Base-by-base conservation (phyloP, 2,329 filamentous ascomycete genomes). In the Metarhizium anisopliae region DNA sequence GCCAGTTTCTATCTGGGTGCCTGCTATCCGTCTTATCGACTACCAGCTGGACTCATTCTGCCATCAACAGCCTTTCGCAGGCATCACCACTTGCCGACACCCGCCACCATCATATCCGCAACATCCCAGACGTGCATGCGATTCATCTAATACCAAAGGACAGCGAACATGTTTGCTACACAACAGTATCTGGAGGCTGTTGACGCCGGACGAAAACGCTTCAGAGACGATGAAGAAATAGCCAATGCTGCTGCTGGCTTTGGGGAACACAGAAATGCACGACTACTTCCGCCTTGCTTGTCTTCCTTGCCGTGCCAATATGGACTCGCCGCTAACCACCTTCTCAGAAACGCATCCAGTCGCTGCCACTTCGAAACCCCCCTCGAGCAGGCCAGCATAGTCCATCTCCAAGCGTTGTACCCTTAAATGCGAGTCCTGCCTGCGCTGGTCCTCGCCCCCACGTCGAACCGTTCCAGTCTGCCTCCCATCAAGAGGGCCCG, bases 311-410 rank as follows among this genome's bases (percentile, higher is more conserved):
- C 32, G 6, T 35, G 32, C 32, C 32, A 11, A 35, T 11, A 35
- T 35, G 7, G 32, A 51, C 36, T 47, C 8, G 16, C n/a, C 53
- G 49, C 59, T 66, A 58, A 70, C 58, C 20, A 35, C 32, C 14
- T 42, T 40, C 40, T 6, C 54, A 82, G 79, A 82, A 82, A 77
- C 77, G 79, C 43, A 59, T 81, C 16, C 78, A 81, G 56, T 75
- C 76, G 49, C 73, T 82, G 4, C 78, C 79, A 13, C 65, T 81
- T 14, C 74, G 78, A 56, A 74, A 72, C 10, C 76, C 76, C 35
- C 75, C 76, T 47, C 67, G 66, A 42, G 60, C 56, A 25, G 57
- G 63, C 45, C 64, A 67, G 53, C 66, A 67, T 53, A 65, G 64
- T 59, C 62, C 64, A 36, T 60, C 64, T 14, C 62, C 67, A 49